These are phyloP conservation scores for Triticum monococcum DNA, from an alignment of 176 grass and related monocot genomes.

Conservation along the genomic window DNA sequence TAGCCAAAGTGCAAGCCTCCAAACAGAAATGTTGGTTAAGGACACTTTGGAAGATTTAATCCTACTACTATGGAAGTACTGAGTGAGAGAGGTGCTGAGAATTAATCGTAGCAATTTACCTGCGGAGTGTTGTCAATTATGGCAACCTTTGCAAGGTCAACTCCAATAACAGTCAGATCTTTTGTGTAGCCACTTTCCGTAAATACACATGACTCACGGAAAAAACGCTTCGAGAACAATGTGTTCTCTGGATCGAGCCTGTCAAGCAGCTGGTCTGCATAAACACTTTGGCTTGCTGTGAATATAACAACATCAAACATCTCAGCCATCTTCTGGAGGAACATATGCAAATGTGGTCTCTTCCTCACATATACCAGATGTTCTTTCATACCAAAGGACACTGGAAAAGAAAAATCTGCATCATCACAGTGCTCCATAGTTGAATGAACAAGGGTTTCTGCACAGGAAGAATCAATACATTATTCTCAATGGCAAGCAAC, in stretches of 20 bases:
- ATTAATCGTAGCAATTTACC: slow-evolving; percentile 46
- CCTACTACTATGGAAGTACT: slow-evolving; percentile 13
- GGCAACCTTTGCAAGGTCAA: slow-evolving; percentile 74
- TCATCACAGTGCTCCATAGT: slow-evolving; percentile 65
- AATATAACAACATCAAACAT: slow-evolving; percentile 96
- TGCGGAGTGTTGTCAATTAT: slow-evolving; percentile 98
- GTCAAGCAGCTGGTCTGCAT: slow-evolving; percentile 85
- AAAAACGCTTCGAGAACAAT: slow-evolving; percentile 70
- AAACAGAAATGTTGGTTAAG: background rate
- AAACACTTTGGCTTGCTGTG: slow-evolving; percentile 89
- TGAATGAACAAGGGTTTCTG: slow-evolving; percentile 99
- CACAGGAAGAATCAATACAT: slow-evolving; percentile 23
- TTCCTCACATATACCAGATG: slow-evolving; percentile 86
- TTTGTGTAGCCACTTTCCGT: slow-evolving; percentile 72
- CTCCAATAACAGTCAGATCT: slow-evolving; percentile 73
- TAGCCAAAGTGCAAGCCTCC: background rate
- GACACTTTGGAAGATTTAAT: background rate
- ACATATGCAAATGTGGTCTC: slow-evolving; percentile 75
- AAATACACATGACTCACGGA: slow-evolving; percentile 86
- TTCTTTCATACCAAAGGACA: slow-evolving; percentile 69
- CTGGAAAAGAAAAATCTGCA: slow-evolving; percentile 74
- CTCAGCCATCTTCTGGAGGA: slow-evolving; percentile 75
- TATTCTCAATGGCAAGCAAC: slow-evolving; percentile 14
- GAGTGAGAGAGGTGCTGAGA: background rate
- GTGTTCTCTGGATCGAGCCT: slow-evolving; percentile 77